Conservation (phyloP, 306 rosid species). For the Castanea sativa region DNA sequence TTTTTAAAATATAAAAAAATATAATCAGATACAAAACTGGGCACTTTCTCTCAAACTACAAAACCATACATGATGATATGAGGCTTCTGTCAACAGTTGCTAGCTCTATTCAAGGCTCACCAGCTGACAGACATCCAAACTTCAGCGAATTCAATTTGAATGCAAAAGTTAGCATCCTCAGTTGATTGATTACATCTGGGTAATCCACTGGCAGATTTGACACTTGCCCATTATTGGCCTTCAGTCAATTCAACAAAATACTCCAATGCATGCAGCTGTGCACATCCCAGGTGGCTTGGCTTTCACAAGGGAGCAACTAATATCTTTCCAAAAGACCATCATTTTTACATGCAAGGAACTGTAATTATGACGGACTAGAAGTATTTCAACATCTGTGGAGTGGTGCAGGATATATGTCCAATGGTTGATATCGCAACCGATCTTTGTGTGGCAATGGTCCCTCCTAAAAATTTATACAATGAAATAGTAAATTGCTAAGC, state of each 20-base stretch:
- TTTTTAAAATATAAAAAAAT: background rate
- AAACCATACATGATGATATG: background rate
- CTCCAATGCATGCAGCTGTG: background rate
- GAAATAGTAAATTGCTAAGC: background rate
- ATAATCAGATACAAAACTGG: conserved; percentile 20
- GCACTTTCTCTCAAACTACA: conserved; percentile 7
- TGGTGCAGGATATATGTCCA: conserved; percentile 77
- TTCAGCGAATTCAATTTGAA: background rate
- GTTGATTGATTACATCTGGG: background rate
- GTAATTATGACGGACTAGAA: conserved; percentile 21
- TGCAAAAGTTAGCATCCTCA: background rate
- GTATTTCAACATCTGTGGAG: conserved; percentile 70
- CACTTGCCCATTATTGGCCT: background rate
- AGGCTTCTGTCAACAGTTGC: background rate
- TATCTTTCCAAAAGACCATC: background rate
- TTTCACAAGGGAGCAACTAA: background rate
- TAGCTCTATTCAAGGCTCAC: background rate
- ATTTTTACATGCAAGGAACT: background rate
- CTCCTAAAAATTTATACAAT: conserved; percentile 49
- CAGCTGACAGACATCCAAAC: background rate
- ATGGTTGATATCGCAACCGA: conserved; percentile 46
- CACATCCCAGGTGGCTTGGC: background rate
- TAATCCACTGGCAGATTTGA: background rate
- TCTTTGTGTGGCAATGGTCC: conserved; percentile 75
- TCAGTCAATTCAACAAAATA: background rate